Percentiles rank a stretch among this genome's conserved stretches.
These are phyloP conservation scores for Galerina sulciceps DNA, from an alignment of 768 basidiomycete genomes.

Conservation along the genomic window DNA sequence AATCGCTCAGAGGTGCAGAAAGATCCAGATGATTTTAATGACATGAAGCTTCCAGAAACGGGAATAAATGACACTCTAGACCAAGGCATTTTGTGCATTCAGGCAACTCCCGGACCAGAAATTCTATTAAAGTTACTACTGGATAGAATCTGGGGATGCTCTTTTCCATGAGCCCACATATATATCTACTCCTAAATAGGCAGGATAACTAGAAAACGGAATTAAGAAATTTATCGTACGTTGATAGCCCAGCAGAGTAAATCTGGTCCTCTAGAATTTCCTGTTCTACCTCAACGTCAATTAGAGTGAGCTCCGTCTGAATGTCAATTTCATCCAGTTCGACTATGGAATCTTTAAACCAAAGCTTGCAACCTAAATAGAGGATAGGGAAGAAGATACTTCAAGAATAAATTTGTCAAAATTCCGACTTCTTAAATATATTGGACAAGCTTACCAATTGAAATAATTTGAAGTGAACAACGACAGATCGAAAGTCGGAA, in stretches of 20 bases:
- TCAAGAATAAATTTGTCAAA: not conserved
- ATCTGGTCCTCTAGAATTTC: not conserved
- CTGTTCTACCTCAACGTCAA: constrained; percentile 18
- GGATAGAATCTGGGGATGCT: constrained; percentile 59
- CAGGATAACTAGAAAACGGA: constrained; percentile 19
- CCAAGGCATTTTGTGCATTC: constrained; percentile 49
- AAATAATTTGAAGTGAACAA: constrained; percentile 33
- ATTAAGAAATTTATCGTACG: constrained; percentile 27
- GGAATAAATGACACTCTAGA: not conserved
- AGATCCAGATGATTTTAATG: constrained; percentile 13
- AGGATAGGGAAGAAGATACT: constrained; percentile 30
- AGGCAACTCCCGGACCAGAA: constrained; percentile 67
- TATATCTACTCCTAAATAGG: not conserved
- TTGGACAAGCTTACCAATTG: constrained; percentile 26
- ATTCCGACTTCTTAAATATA: not conserved
- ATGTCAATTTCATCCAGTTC: constrained; percentile 28
- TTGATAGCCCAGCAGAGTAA: not conserved
- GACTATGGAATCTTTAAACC: constrained; percentile 23
- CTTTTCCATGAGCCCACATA: constrained; percentile 11
- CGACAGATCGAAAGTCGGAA: constrained; percentile 25
- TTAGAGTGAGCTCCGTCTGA: constrained; percentile 21
- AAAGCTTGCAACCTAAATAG: constrained; percentile 30
- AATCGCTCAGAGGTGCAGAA: constrained; percentile 67
- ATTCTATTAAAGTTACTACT: constrained; percentile 51
- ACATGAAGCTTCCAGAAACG: not conserved